Percentiles rank a stretch among this genome's conserved stretches.
Evolutionary conservation across 2,329 filamentous ascomycete species (phyloP).

Genomic region (Tympanopsis confertula): DNA sequence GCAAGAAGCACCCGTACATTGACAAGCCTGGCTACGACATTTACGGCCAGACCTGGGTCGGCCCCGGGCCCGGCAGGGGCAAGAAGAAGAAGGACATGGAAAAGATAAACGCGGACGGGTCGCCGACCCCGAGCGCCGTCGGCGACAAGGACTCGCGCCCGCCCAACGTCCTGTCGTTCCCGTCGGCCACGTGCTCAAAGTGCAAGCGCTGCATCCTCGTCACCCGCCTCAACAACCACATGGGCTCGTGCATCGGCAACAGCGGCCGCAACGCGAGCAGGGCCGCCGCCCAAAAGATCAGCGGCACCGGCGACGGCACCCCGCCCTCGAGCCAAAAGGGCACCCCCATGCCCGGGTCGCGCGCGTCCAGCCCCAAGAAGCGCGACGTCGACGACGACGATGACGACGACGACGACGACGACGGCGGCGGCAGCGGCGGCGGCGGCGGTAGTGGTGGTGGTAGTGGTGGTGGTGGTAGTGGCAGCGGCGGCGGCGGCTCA

Average conservation of each 20-base stretch:
- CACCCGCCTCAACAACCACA: constrained; percentile 55
- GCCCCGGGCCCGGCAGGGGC: constrained; percentile 56
- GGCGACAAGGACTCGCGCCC: constrained; percentile 34
- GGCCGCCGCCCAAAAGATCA: constrained; percentile 51
- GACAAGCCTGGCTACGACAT: constrained; percentile 68
- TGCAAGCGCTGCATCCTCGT: constrained; percentile 57
- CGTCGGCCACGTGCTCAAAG: constrained; percentile 55
- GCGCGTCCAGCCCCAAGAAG: constrained; percentile 42
- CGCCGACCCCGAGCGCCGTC: constrained; percentile 25
- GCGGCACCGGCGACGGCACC: constrained; percentile 44
- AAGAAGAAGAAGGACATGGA: constrained; percentile 73
- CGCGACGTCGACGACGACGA: constrained; percentile 41
- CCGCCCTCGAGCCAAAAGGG: constrained; percentile 52
- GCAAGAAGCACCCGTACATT: constrained; percentile 69
- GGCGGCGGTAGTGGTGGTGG: too few species aligned
- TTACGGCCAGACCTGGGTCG: constrained; percentile 72
- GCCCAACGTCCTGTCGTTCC: constrained; percentile 50
- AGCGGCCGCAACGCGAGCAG: constrained; percentile 51
- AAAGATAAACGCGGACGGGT: constrained; percentile 27
- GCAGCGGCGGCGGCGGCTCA: not conserved
- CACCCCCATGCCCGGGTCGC: constrained; percentile 42
- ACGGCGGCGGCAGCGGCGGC: constrained; percentile 31
- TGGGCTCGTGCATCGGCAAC: constrained; percentile 57
- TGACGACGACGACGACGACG: constrained; percentile 39
- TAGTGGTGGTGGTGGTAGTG: too few species aligned